These are phyloP conservation scores for Prorocentrum cordatum DNA, from an alignment of 169 alveolate genomes.

Conservation along the genomic window DNA sequence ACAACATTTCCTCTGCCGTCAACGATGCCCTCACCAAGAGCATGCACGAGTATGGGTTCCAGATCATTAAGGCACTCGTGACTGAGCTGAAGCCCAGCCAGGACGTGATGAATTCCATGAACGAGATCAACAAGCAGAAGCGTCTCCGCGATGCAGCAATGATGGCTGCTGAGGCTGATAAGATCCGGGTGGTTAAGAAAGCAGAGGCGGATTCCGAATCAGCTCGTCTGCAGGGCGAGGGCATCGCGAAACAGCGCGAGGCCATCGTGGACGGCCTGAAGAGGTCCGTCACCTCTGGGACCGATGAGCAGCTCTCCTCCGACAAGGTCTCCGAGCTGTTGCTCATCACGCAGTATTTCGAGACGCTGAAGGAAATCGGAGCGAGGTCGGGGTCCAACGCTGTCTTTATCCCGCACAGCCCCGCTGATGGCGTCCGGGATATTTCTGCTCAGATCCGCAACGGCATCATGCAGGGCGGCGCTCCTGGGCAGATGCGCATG, in stretches of 20 bases:
- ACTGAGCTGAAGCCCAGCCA: not conserved
- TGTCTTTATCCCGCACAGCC: not conserved
- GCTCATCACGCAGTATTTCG: not conserved
- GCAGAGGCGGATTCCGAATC: not conserved
- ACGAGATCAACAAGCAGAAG: not conserved
- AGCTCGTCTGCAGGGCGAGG: not conserved
- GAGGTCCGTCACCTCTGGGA: not conserved
- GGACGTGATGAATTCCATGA: conserved; percentile 20
- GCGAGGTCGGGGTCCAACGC: not conserved
- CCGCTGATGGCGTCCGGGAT: not conserved
- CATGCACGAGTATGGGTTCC: conserved; percentile 12
- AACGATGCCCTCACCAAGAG: not conserved
- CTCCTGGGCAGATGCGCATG: no score
- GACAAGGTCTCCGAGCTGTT: not conserved
- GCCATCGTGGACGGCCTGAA: not conserved
- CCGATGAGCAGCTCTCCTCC: no score
- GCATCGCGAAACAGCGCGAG: conserved; percentile 1
- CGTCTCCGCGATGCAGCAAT: not conserved
- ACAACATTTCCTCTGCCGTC: not conserved
- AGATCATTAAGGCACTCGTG: not conserved
- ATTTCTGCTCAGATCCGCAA: not conserved
- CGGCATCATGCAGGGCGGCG: not conserved
- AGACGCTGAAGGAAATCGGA: not conserved
- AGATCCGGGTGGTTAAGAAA: not conserved
- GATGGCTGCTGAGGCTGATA: not conserved